Evolutionary conservation across 805 yeast species (phyloP), one percentile per base, ranked within the genome.

Genomic region (Monosporozyma siamensis): DNA sequence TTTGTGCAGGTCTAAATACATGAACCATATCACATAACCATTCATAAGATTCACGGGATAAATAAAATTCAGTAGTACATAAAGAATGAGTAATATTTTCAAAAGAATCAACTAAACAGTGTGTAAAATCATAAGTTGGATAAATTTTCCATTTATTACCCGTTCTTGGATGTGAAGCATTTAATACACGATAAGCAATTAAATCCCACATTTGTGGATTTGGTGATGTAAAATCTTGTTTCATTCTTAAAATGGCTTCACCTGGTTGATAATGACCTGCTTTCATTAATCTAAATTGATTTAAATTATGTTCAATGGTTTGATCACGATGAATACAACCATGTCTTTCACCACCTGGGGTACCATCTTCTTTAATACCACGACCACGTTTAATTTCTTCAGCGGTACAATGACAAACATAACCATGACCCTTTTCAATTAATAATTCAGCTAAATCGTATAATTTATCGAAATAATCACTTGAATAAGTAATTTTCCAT

Each of bases 201-300:
- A 92, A 74, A 67, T 92, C 99, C 99, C 99, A 92, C 98, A 92
- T 92, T 69, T 92, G 98, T 14, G 99, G 99, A 49, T 86, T 84
- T 49, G 96, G 95, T 14, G 92, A 83, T 7, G 65, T 60, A 49
- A 92, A 69, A 58, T 92, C 95, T 71, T 87, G 96, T 63, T 90
- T 90, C 97, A 92, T 92, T 68, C 99, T 82, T 60, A 92, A 72
- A 9, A 88, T 87, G 24, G 95, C 97, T 64, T 86, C 85, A 51
- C 97, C 97, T 34, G 88, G 88, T 51, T 75, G 71, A 67, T 82
- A 92, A 49, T 71, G 69, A 34, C 98, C 98, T 57, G 87, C 87
- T 58, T 82, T 78, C 99, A 92, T 92, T 45, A 75, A 80, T 61
- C 95, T 76, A 66, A 92, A 92, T 62, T 86, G 89, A 26, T 56